Base-by-base conservation (phyloP, 768 basidiomycete species). In the Trametopsis cervina region DNA sequence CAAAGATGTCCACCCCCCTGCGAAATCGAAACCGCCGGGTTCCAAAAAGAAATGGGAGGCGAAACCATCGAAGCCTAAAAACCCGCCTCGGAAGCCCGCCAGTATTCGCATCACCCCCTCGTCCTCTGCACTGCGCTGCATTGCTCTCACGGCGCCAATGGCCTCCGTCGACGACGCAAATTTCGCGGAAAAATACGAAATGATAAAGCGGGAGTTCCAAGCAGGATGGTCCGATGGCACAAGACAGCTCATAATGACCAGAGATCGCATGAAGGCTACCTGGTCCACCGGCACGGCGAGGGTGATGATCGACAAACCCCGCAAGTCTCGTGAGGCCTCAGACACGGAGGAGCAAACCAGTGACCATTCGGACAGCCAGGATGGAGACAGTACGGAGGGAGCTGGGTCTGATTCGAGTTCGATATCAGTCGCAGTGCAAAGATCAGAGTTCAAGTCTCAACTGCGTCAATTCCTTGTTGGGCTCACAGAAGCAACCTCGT, bases 191-290 rank as follows among this genome's bases (percentile, higher is more conserved):
- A 65, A 61, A 20, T 68, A 73, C 45, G 62, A 61, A 6, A 60
- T 56, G 26, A 72, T 82, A 40, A 67, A 70, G 10, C 60, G 60
- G 1, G 75, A 77, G 52, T 89, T 86, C 56, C 70, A 69, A 57
- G 68, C 63, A 22, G 85, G 84, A 13, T 86, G 84, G 84, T 60
- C 63, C 2, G 75, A 80, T 54, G 85, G 83, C 3, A 55, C 85
- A 40, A 61, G 66, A 13, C 73, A 74, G 40, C 65, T 86, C 20
- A 62, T 61, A n/a, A 71, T 72, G n/a, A 73, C 70, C 12, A 70
- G 75, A 24, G 62, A 59, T 4, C 66, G 80, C 46, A 52, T 80
- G 46, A 57, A 57, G 42, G 64, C 70, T 52, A 78, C 75, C 23
- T 75, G 72, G 56, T 62, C 53, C 36, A 76, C 77, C 50, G 75